These are phyloP conservation scores for Ricinus communis DNA, from an alignment of 345 rosid genomes.

Conservation along the genomic window DNA sequence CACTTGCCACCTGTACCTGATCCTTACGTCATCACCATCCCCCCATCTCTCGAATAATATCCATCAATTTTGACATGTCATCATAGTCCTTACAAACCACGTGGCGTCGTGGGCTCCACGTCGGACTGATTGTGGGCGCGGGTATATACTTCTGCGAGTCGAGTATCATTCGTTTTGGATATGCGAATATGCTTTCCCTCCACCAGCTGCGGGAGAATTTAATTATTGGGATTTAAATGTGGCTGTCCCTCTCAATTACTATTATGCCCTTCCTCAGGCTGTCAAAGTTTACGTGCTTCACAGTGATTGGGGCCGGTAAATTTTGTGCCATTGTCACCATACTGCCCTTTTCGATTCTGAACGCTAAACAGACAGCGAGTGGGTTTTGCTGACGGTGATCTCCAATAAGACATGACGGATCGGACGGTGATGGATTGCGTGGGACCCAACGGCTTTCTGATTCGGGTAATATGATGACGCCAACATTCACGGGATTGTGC, in stretches of 20 bases:
- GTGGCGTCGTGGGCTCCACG: constrained; percentile 13
- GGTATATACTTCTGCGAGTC: constrained; percentile 22
- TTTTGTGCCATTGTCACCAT: background rate
- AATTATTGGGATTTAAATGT: background rate
- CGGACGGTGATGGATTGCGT: too few relatives aligned
- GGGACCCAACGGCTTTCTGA: too few relatives aligned
- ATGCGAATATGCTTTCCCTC: constrained; percentile 45
- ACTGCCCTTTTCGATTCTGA: constrained; percentile 16
- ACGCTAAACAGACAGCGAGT: too few relatives aligned
- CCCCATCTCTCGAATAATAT: background rate
- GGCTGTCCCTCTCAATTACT: constrained; percentile 12
- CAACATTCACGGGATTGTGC: too few relatives aligned
- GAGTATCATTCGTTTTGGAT: constrained; percentile 38
- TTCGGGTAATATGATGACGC: too few relatives aligned
- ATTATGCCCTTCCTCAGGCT: constrained; percentile 11
- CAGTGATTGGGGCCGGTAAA: too few relatives aligned
- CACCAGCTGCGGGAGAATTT: background rate
- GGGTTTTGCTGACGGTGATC: too few relatives aligned
- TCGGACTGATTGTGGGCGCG: too few relatives aligned
- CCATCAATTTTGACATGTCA: constrained; percentile 15
- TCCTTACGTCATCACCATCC: background rate
- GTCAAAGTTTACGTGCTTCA: too few relatives aligned
- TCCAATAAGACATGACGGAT: too few relatives aligned
- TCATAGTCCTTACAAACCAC: background rate
- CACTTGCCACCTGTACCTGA: constrained; percentile 1